These are phyloP conservation scores for Trichoderma atrobrunneum DNA, from an alignment of 2,329 filamentous ascomycete genomes.

Conservation along the genomic window DNA sequence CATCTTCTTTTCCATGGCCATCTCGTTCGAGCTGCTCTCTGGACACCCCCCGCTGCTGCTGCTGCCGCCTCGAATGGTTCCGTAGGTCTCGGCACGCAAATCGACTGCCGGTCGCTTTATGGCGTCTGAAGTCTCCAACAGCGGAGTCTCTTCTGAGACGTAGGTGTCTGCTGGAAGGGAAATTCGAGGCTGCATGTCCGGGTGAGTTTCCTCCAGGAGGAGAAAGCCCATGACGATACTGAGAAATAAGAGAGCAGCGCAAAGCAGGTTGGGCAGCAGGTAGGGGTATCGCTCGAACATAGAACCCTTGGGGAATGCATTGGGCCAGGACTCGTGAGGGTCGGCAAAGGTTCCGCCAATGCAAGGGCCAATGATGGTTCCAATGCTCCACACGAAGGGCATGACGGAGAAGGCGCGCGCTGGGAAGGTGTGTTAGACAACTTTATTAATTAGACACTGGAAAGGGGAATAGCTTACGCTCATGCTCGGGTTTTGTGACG, in stretches of 20 bases:
- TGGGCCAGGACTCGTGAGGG: conserved; percentile 71
- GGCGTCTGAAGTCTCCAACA: conserved; percentile 72
- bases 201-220: conserved; percentile 84
- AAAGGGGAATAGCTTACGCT: conserved; percentile 60
- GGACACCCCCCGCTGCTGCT: conserved; percentile 39
- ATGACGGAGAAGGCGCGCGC: conserved; percentile 85
- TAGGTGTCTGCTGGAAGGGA: conserved; percentile 48
- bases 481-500: conserved; percentile 78
- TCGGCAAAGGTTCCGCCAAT: conserved; percentile 86
- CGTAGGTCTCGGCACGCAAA: conserved; percentile 74
- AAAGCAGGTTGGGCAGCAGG: conserved; percentile 84
- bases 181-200: conserved; percentile 65
- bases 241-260: conserved; percentile 69
- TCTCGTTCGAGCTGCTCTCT: conserved; percentile 40
- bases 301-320: conserved; percentile 62
- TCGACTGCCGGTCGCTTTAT: conserved; percentile 71
- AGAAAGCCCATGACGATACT: conserved; percentile 80
- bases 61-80: conserved; percentile 55
- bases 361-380: conserved; percentile 83
- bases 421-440: conserved; percentile 33
- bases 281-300: conserved; percentile 81
- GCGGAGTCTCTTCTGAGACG: conserved; percentile 65
- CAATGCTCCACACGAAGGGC: conserved; percentile 91
- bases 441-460: conserved; percentile 6
- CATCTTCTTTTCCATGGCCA: conserved; percentile 34